A percentile compares a stretch with the other conserved stretches of the same genome.
Evolutionary conservation across 768 basidiomycete species (phyloP).

Genomic region (Tulasnella sp.): DNA sequence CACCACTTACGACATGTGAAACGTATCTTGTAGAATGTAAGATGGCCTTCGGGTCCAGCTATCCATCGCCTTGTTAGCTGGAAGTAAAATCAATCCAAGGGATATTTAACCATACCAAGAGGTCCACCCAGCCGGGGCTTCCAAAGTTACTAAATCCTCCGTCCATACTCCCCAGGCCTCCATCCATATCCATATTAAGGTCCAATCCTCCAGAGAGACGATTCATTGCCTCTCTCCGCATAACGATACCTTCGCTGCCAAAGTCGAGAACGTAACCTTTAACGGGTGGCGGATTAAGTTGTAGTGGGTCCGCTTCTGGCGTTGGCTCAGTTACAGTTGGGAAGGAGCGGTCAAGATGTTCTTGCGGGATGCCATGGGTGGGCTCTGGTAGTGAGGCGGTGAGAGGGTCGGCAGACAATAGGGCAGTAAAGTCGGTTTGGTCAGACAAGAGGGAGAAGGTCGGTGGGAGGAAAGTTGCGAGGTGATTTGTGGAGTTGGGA

Average conservation of each 20-base stretch:
- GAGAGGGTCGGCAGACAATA: conserved; percentile 10
- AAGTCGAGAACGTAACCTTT: conserved; percentile 16
- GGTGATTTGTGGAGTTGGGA: conserved; percentile 20
- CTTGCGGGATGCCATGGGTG: background rate
- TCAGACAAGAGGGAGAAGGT: conserved; percentile 29
- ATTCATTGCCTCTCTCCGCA: conserved; percentile 16
- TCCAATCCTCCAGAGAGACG: background rate
- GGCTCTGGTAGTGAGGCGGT: background rate
- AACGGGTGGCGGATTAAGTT: background rate
- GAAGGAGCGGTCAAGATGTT: conserved; percentile 12
- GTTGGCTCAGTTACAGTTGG: background rate
- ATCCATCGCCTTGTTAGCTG: background rate
- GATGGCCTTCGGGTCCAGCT: conserved; percentile 48
- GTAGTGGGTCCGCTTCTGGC: background rate
- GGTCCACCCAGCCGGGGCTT: conserved; percentile 5
- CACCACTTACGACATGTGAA: conserved; percentile 46
- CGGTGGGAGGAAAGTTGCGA: conserved; percentile 21
- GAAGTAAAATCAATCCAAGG: conserved; percentile 21
- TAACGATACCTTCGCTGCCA: background rate
- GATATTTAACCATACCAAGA: background rate
- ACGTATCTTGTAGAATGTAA: conserved; percentile 57
- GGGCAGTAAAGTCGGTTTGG: conserved; percentile 44
- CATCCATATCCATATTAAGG: conserved; percentile 3
- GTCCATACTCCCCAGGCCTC: background rate
- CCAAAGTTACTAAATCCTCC: background rate